Evolutionary conservation across 805 yeast genomes (phyloP).

Genomic region (Ascoidea rubescens): DNA sequence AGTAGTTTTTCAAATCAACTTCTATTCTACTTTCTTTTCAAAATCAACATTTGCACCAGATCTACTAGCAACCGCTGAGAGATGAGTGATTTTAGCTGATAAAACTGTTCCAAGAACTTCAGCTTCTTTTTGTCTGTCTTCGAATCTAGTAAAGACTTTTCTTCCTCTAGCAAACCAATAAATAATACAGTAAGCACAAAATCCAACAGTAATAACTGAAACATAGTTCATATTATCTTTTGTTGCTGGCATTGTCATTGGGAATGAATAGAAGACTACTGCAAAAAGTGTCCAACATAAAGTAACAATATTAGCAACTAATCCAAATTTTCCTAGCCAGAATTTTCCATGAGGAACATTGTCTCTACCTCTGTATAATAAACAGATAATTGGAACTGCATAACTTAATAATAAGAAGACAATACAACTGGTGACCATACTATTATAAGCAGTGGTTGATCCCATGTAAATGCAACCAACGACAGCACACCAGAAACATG

Average conservation of each 20-base stretch:
- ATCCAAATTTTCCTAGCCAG: constrained; percentile 39
- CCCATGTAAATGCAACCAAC: constrained; percentile 53
- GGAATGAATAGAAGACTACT: constrained; percentile 49
- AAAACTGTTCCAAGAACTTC: not conserved
- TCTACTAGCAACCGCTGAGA: too few species aligned
- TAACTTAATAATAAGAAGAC: constrained; percentile 45
- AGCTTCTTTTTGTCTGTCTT: constrained; percentile 9
- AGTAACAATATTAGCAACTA: constrained; percentile 33
- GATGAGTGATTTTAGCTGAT: too few species aligned
- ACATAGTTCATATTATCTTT: constrained; percentile 57
- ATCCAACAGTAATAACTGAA: constrained; percentile 38
- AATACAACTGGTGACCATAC: constrained; percentile 49
- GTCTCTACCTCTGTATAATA: constrained; percentile 34
- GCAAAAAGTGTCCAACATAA: constrained; percentile 47
- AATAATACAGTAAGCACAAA: constrained; percentile 25
- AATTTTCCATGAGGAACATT: constrained; percentile 49
- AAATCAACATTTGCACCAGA: too few species aligned
- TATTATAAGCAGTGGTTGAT: constrained; percentile 52
- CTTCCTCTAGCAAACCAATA: constrained; percentile 38
- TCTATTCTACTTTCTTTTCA: too few species aligned
- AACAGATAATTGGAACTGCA: constrained; percentile 36
- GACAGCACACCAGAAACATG: constrained; percentile 35
- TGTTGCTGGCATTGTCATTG: constrained; percentile 46
- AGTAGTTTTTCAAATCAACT: too few species aligned
- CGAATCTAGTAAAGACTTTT: constrained; percentile 10